A percentile compares a stretch with the other conserved stretches of the same genome.
These are phyloP conservation scores for Hypoxylon fuscum DNA, from an alignment of 495 filamentous ascomycete species.

Conservation along the genomic window DNA sequence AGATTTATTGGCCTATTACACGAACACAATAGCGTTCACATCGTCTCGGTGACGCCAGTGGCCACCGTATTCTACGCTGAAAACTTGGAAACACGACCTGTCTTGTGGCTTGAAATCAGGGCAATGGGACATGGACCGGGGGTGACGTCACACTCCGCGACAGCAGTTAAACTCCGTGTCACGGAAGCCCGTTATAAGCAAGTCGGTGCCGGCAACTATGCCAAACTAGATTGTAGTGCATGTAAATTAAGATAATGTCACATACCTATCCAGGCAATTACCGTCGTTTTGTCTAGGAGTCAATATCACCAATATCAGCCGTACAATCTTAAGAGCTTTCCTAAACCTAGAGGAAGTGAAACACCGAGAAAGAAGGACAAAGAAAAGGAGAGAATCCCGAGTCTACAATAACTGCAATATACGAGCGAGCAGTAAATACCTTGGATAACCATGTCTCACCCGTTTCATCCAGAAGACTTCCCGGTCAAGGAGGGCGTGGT, in stretches of 20 bases:
- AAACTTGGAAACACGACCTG: slow-evolving; percentile 22
- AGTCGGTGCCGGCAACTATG: slow-evolving; percentile 15
- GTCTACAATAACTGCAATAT: neutral
- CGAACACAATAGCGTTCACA: slow-evolving; percentile 24
- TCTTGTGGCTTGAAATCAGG: slow-evolving; percentile 37
- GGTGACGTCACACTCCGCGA: slow-evolving; percentile 42
- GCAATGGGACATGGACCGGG: slow-evolving; percentile 24
- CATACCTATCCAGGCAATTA: neutral
- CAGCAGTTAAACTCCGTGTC: slow-evolving; percentile 18
- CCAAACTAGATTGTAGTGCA: neutral
- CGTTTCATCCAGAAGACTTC: slow-evolving; percentile 46
- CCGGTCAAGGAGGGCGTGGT: slow-evolving; percentile 38
- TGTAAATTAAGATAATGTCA: slow-evolving; percentile 1
- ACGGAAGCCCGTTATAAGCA: slow-evolving; percentile 29
- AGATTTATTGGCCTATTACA: slow-evolving; percentile 23
- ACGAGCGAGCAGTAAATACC: neutral
- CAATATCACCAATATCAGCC: neutral
- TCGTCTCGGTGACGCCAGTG: slow-evolving; percentile 37
- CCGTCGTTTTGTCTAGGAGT: neutral
- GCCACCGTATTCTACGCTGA: slow-evolving; percentile 24
- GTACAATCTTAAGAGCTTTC: neutral
- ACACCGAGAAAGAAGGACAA: neutral
- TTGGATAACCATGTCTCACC: slow-evolving; percentile 37
- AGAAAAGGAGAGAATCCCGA: neutral
- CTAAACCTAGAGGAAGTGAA: neutral